Base-by-base conservation (phyloP, 2,329 filamentous ascomycete species). In the Botrytis paeoniae region DNA sequence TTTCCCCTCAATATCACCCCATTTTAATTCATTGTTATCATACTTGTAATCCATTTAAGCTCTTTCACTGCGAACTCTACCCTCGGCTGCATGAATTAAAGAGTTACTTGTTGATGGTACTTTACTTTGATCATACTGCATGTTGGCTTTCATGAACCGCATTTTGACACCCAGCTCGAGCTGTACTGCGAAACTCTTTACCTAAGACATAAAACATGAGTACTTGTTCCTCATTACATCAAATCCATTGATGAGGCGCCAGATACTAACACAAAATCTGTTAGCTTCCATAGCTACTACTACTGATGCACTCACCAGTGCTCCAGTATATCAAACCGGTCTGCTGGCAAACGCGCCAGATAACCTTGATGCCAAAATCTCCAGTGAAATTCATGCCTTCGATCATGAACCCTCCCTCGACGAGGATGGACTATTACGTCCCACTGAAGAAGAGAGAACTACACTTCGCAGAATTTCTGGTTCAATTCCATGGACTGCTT, bases 401-500 rank as follows among this genome's bases (percentile, higher is more conserved):
- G 45, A 54, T 14, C 62, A 72, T n/a, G 62, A 59, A 51, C 32
- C 60, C 20, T 60, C 66, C 25, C 71, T 72, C 29, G 71, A 72
- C 22, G 35, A 72, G n/a, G 71, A 69, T 51, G 71, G 64, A 10
- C 29, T 69, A 14, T 51, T 61, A 14, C 39, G 71, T 18, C 76
- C 78, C 0, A 92, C 89, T 6, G 86, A 88, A 57, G 89, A 92
- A 80, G 90, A 92, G 75, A 80, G 89, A 73, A 78, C 75, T 22
- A 90, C 88, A 0, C 86, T 92, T 43, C 87, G 85, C 63, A 87
- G 89, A 78, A 86, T 92, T 29, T 88, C 89, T 29, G 90, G 89
- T 18, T 85, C 85, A 79, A 88, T 94, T 74, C 89, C 89, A 64
- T 90, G 87, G 87, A 83, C 85, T 70, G 88, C 91, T 73, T 94